Evolutionary conservation across 768 basidiomycete genomes (phyloP), one percentile per base, ranked within the genome.

Genomic region (Collybiopsis confluens): DNA sequence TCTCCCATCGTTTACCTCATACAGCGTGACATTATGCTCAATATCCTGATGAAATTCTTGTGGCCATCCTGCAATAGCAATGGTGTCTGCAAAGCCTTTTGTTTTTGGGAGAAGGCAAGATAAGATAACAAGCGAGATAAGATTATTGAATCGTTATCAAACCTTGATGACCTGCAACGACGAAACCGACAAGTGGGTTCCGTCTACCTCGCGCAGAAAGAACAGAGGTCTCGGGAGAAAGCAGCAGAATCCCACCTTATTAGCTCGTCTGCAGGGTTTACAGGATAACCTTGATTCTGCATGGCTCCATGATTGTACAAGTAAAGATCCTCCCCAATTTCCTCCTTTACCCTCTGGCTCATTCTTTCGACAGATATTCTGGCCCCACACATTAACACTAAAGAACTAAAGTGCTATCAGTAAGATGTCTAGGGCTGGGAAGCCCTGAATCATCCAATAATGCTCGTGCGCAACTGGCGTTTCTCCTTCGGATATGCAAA

Each of bases 391-490:
- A 13, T 50, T 13, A 1, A 52, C 9, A 35, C 24, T 18, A 21
- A 10, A 28, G n/a, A 48, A 15, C 20, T 2, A 13, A 27, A 16
- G 16, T n/a, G 27, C 26, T 27, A 26, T 36, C 20, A 4, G 37
- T 52, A n/a, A 41, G n/a, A 42, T 52, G 50, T 35, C 27, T 52
- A 13, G 50, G 50, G n/a, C n/a, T 52, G 24, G 50, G 50, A 41
- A 52, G 50, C 38, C 50, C 50, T 3, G 38, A 52, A 27, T 41
- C 50, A 27, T 52, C 50, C 23, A 30, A 52, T 8, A 52, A 52
- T 43, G 50, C 50, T 41, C 50, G 50, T 16, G 50, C 30, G 3
- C 50, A 52, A 36, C 13, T 52, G 26, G 50, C 50, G 5, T 52
- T 52, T n/a, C 50, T 52, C 26, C 50, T 52, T 16, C 30, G 18